Conservation (phyloP, 1,284 basidiomycete genomes). For the Moesziomyces aphidis region DNA sequence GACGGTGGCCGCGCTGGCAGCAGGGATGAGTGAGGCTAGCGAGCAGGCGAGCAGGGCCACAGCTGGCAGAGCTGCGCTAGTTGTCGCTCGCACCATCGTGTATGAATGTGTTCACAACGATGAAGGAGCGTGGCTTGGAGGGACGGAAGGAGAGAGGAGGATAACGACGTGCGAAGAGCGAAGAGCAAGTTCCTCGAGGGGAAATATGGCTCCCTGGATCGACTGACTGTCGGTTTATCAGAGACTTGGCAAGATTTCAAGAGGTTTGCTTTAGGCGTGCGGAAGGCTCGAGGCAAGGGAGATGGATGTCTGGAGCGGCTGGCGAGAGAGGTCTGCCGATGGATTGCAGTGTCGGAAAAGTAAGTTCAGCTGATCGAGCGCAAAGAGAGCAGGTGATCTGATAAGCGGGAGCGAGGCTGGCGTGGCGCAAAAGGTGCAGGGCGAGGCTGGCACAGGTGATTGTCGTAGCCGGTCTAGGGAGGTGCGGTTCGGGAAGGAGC, state of each 20-base stretch:
- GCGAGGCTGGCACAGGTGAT: not conserved
- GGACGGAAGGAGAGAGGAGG: not conserved
- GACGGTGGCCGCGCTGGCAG: conserved; percentile 50
- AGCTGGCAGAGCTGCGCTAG: conserved; percentile 14
- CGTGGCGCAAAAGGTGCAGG: too few relatives aligned
- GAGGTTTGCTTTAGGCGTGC: too few relatives aligned
- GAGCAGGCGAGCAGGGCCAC: conserved; percentile 23
- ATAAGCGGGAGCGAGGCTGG: conserved; percentile 5
- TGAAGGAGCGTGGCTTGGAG: not conserved
- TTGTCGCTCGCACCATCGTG: conserved; percentile 21
- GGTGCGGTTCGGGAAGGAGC: conserved; percentile 8
- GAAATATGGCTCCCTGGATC: not conserved
- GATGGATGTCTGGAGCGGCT: not conserved
- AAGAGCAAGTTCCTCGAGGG: not conserved
- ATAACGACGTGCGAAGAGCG: not conserved
- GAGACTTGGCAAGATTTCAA: too few relatives aligned
- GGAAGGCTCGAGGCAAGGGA: not conserved
- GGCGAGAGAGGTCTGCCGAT: too few relatives aligned
- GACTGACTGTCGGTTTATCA: too few relatives aligned
- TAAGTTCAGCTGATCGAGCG: not conserved
- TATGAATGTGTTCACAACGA: not conserved
- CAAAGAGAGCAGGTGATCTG: conserved; percentile 1
- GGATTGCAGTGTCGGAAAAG: not conserved
- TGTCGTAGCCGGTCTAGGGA: conserved; percentile 4
- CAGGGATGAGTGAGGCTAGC: conserved; percentile 18